A percentile compares a stretch with the other conserved stretches of the same genome.
These are phyloP conservation scores for Leersia perrieri DNA, from an alignment of 176 grass and related monocot species.

Conservation along the genomic window DNA sequence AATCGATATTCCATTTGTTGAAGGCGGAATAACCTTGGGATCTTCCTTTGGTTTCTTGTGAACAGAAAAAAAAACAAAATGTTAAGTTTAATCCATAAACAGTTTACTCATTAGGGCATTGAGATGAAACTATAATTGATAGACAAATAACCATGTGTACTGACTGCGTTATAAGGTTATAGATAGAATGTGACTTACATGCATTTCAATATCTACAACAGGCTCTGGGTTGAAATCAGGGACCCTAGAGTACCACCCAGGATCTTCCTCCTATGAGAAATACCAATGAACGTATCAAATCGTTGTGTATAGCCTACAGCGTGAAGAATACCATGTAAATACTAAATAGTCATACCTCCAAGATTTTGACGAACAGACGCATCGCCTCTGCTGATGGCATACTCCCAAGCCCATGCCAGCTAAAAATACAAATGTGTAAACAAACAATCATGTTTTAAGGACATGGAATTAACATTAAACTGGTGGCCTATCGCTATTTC, in stretches of 20 bases:
- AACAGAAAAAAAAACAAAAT: constrained; percentile 24
- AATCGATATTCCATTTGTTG: constrained; percentile 63
- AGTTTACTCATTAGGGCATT: background rate
- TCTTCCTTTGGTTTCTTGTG: constrained; percentile 66
- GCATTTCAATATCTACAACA: constrained; percentile 85
- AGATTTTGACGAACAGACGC: constrained; percentile 97
- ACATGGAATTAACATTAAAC: background rate
- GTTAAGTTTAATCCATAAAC: background rate
- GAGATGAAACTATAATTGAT: background rate
- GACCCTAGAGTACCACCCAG: constrained; percentile 90
- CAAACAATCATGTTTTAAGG: background rate
- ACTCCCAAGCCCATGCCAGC: constrained; percentile 94
- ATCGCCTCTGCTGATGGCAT: constrained; percentile 89
- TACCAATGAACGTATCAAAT: constrained; percentile 17
- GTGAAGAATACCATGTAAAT: constrained; percentile 2
- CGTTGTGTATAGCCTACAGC: constrained; percentile 3
- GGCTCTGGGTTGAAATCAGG: constrained; percentile 61
- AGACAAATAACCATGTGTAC: background rate
- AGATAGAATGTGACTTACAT: constrained; percentile 50
- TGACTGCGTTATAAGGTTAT: background rate
- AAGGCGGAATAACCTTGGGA: constrained; percentile 37
- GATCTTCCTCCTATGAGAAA: constrained; percentile 90
- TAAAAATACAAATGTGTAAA: constrained; percentile 40
- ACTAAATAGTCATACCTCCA: constrained; percentile 64
- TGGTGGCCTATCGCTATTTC: background rate